Percentiles rank a stretch among this genome's conserved stretches.
These are phyloP conservation scores for Trichosporon asahii DNA, from an alignment of 1,284 basidiomycete species.

Conservation along the genomic window DNA sequence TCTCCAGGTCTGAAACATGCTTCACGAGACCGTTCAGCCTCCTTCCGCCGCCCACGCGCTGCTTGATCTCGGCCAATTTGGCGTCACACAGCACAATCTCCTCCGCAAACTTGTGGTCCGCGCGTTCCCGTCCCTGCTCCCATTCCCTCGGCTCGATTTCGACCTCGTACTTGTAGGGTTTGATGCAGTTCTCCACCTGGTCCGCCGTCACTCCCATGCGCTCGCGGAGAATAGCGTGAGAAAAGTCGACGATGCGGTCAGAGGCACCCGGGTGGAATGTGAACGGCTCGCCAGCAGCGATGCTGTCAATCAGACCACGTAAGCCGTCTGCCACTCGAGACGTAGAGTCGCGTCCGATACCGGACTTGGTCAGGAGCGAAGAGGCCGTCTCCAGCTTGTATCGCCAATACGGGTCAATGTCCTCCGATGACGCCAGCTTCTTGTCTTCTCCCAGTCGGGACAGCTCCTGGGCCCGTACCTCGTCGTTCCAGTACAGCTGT, in stretches of 20 bases:
- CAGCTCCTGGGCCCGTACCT: slow-evolving; percentile 68
- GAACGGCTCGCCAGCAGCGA: slow-evolving; percentile 85
- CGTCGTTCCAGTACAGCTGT: slow-evolving; percentile 94
- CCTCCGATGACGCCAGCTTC: slow-evolving; percentile 59
- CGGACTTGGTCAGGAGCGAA: slow-evolving; percentile 89
- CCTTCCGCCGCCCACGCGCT: slow-evolving; percentile 78
- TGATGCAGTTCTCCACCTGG: slow-evolving; percentile 99
- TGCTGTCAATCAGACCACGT: slow-evolving; percentile 79
- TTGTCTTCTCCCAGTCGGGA: slow-evolving; percentile 67
- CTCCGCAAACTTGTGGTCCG: slow-evolving; percentile 74
- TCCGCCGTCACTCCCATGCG: slow-evolving; percentile 89
- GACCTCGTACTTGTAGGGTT: slow-evolving; percentile 97
- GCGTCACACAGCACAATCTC: slow-evolving; percentile 81
- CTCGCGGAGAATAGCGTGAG: slow-evolving; percentile 86
- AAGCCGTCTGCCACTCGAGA: slow-evolving; percentile 93
- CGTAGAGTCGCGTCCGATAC: slow-evolving; percentile 91
- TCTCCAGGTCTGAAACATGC: slow-evolving; percentile 81
- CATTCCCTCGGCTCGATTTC: slow-evolving; percentile 77
- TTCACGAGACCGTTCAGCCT: slow-evolving; percentile 71
- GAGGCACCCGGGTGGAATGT: slow-evolving; percentile 81
- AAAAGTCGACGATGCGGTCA: slow-evolving; percentile 85
- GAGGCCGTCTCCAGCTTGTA: slow-evolving; percentile 93
- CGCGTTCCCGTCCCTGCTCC: slow-evolving; percentile 73
- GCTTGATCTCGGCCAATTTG: slow-evolving; percentile 79
- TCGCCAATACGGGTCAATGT: slow-evolving; percentile 87